Percentiles rank a stretch among this genome's conserved stretches.
phyloP scores from a whole-genome alignment of 257 asterid species.

The Henckelia pumila region DNA sequence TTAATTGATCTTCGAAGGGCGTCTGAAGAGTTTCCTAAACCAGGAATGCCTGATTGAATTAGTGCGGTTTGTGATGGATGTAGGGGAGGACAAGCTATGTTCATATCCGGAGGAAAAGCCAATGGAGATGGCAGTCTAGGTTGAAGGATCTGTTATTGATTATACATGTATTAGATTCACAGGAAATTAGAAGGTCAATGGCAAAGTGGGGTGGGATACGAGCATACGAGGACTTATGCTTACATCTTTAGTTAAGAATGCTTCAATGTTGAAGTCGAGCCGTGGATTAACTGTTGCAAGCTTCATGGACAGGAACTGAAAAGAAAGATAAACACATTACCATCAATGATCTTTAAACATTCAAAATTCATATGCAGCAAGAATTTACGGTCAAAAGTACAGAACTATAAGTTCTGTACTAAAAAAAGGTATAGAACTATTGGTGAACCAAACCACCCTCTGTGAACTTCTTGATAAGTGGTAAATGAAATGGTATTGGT shows the following conservation, averaged over 20 bases:
- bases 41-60: slow-evolving; percentile 47
- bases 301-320: slow-evolving; percentile 96
- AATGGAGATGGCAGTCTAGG: slow-evolving; percentile 52
- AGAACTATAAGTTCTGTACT: too few relatives aligned
- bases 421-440: neutral
- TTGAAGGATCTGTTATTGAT: slow-evolving; percentile 50
- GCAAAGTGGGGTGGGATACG: neutral
- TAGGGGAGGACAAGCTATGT: slow-evolving; percentile 45
- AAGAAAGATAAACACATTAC: slow-evolving; percentile 19
- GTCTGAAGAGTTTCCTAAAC: slow-evolving; percentile 35
- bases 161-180: slow-evolving; percentile 19
- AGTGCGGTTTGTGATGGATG: slow-evolving; percentile 54
- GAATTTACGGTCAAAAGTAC: neutral
- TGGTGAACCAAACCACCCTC: neutral
- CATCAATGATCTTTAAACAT: neutral
- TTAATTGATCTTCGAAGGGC: slow-evolving; percentile 47
- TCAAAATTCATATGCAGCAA: neutral
- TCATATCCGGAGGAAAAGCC: slow-evolving; percentile 54
- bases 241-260: slow-evolving; percentile 82
- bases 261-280: slow-evolving; percentile 65
- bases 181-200: neutral
- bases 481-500: too few relatives aligned
- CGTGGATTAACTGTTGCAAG: slow-evolving; percentile 91
- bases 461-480: too few relatives aligned
- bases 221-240: slow-evolving; percentile 33